These are phyloP conservation scores for Saposhnikovia divaricata DNA, from an alignment of 129 eudicot species.

Conservation along the genomic window DNA sequence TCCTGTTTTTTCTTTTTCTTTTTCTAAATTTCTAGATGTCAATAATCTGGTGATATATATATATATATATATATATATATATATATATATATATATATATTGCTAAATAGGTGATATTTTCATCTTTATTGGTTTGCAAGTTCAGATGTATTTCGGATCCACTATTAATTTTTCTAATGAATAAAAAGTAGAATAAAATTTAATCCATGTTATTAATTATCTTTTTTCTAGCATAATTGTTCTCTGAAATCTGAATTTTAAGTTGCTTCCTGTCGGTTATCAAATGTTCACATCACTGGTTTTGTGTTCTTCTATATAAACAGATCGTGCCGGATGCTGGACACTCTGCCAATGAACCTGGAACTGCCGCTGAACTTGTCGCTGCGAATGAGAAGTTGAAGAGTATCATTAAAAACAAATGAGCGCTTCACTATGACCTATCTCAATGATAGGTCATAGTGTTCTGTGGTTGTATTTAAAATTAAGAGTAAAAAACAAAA, in stretches of 20 bases:
- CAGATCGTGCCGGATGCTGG: conserved; percentile 91
- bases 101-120: background rate
- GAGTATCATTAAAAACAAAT: background rate
- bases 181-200: background rate
- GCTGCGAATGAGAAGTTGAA: conserved; percentile 74
- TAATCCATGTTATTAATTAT: background rate
- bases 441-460: background rate
- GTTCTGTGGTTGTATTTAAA: background rate
- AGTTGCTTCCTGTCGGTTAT: background rate
- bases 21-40: no score
- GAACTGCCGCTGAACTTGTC: conserved; percentile 77
- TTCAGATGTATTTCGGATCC: background rate
- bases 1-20: background rate
- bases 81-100: no score
- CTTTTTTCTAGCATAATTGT: background rate
- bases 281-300: background rate
- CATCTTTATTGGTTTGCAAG: background rate
- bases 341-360: conserved; percentile 94
- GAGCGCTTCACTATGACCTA: background rate
- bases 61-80: no score
- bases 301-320: background rate
- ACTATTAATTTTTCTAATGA: background rate
- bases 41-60: no score
- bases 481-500: no score
- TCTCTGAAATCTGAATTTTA: no score